Evolutionary conservation across 2,329 filamentous ascomycete genomes (phyloP).

Genomic region (Sporothrix dimorphospora): DNA sequence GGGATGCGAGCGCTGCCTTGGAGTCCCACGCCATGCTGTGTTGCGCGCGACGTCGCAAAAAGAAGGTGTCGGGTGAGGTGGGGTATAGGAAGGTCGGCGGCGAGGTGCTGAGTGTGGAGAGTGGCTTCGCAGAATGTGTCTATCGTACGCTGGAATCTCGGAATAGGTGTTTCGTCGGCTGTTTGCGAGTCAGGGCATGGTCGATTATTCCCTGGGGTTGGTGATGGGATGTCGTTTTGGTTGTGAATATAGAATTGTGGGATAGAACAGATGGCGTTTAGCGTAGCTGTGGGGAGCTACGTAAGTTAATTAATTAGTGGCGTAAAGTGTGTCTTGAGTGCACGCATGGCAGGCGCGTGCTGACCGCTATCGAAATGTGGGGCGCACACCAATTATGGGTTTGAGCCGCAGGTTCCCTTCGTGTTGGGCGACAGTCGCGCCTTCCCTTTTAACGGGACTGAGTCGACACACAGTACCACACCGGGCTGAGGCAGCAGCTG

Average conservation of each 20-base stretch:
- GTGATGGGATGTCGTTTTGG: slow-evolving; percentile 10
- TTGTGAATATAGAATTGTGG: not conserved
- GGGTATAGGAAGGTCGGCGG: not conserved
- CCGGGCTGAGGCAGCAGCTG: not conserved
- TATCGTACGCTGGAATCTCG: not conserved
- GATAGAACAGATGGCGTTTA: slow-evolving; percentile 9
- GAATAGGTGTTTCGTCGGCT: not conserved
- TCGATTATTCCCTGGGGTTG: not conserved
- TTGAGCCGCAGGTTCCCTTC: not conserved
- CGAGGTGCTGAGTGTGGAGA: not conserved
- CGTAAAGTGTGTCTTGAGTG: not conserved
- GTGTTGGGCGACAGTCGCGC: not conserved
- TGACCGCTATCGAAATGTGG: not conserved
- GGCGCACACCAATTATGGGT: not conserved
- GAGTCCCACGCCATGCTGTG: slow-evolving; percentile 47
- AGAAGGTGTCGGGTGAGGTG: not conserved
- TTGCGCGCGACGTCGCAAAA: not conserved
- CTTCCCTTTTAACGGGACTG: not conserved
- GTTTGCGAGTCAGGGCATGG: not conserved
- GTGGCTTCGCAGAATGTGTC: not conserved
- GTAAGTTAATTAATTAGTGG: not conserved
- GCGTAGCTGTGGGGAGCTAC: slow-evolving; percentile 14
- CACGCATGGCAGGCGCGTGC: not conserved
- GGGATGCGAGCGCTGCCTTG: slow-evolving; percentile 39
- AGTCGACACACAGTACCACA: not conserved